These are phyloP conservation scores for Camillea tinctor DNA, from an alignment of 2,329 filamentous ascomycete species.

Conservation along the genomic window DNA sequence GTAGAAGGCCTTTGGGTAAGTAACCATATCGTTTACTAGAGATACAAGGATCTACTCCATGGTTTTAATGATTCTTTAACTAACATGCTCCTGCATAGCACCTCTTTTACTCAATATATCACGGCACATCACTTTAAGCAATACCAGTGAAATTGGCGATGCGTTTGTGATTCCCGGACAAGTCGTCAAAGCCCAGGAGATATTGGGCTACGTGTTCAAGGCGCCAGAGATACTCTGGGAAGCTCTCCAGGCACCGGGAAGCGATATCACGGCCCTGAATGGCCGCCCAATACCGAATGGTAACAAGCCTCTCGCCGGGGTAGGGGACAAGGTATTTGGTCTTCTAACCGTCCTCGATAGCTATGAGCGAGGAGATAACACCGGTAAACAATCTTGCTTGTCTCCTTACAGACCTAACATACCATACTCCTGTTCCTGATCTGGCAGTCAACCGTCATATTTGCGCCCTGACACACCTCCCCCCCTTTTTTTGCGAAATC, in stretches of 20 bases:
- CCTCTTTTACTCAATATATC: background rate
- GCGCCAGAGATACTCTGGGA: slow-evolving; percentile 12
- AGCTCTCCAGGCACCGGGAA: slow-evolving; percentile 10
- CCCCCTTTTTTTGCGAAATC: too few relatives aligned
- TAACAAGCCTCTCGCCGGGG: slow-evolving; percentile 9
- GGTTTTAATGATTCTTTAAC: background rate
- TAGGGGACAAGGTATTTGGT: slow-evolving; percentile 11
- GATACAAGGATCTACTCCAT: too few relatives aligned
- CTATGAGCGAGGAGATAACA: background rate
- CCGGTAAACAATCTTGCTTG: slow-evolving; percentile 1
- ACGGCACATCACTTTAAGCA: background rate
- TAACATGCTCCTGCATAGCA: background rate
- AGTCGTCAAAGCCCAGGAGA: slow-evolving; percentile 3
- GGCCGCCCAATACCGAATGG: slow-evolving; percentile 4
- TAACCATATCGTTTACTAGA: too few relatives aligned
- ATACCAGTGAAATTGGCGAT: too few relatives aligned
- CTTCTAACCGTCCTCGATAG: slow-evolving; percentile 3
- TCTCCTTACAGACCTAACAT: background rate
- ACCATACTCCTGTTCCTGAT: background rate
- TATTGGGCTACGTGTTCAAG: slow-evolving; percentile 10
- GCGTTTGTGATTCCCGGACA: background rate
- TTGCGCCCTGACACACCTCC: too few relatives aligned
- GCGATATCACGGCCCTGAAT: background rate
- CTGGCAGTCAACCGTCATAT: too few relatives aligned
- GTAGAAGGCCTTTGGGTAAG: too few relatives aligned